Base-by-base conservation (phyloP, 2,329 filamentous ascomycete genomes). In the Ceratocystis lukuohia region DNA sequence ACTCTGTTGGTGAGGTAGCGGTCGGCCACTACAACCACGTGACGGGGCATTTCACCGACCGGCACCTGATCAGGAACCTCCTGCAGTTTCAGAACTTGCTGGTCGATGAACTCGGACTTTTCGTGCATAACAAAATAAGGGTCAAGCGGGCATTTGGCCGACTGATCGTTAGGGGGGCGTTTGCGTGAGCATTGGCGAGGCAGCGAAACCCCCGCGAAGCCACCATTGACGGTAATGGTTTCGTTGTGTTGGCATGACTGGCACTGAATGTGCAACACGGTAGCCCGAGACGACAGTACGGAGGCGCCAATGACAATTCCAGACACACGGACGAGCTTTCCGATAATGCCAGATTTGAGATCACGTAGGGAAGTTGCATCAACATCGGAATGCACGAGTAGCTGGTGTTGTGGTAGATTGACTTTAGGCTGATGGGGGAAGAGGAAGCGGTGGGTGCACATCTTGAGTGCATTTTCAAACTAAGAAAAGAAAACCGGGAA, bases 261-360 rank as follows among this genome's bases (percentile, higher is more conserved):
- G 78, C 94, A 99, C 76, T 95, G 86, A 64, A 99, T 88, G 69
- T 89, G 84, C 28, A 99, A 81, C 30, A 86, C 81, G 5, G 91
- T 96, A 4, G 94, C 91, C 79, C 99, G 97, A 12, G 93, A 97
- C 1, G 92, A 96, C 75, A 97, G 88, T 20, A 96, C 96, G 0
- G 93, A 96, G 61, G 94, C 94, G 61, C 94, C 93, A 70, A 99
- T 99, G 68, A 99, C 91, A 70, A 99, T 99, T 63, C 94, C 95
- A 0, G 94, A 94, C 67, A 99, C 96, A 66, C 93, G 86, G 48
- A 99, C 93, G n/a, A 99, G 87, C 71, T 91, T 87, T 4, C 93
- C 91, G 71, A 99, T 95, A 69, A 91, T 93, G 69, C 89, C 88
- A 7, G 94, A 95, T 72, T 95, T 94, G 48, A 99, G 83, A 71